These are phyloP conservation scores for Nigrograna mackinnonii DNA, from an alignment of 2,329 filamentous ascomycete genomes.

Conservation along the genomic window DNA sequence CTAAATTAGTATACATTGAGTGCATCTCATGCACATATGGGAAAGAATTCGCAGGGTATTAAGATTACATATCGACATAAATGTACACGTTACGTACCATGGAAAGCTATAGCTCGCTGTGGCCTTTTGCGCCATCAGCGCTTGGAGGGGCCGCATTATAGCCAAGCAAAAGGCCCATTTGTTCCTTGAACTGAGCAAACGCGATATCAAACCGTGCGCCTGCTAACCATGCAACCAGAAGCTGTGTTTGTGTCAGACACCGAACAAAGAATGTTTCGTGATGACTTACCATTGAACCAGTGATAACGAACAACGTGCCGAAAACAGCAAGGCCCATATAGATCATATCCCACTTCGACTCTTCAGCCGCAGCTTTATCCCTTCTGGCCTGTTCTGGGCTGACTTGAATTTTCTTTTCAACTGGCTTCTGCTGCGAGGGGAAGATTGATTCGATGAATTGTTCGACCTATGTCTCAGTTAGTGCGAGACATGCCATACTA, in stretches of 20 bases:
- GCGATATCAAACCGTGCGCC: slow-evolving; percentile 83
- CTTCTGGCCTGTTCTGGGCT: slow-evolving; percentile 61
- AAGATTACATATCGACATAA: slow-evolving; percentile 33
- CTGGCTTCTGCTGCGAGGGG: slow-evolving; percentile 73
- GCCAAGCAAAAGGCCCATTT: slow-evolving; percentile 45
- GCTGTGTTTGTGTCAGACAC: slow-evolving; percentile 53
- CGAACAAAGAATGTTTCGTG: slow-evolving; percentile 13
- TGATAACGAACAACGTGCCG: slow-evolving; percentile 70
- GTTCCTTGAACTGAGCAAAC: slow-evolving; percentile 59
- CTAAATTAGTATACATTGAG: slow-evolving; percentile 28
- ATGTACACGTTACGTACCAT: slow-evolving; percentile 6
- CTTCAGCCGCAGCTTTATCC: slow-evolving; percentile 55
- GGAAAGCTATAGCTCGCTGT: slow-evolving; percentile 46
- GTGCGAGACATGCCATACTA: slow-evolving; percentile 6
- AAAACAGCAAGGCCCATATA: slow-evolving; percentile 71
- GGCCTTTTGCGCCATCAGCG: slow-evolving; percentile 25
- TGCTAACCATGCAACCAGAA: slow-evolving; percentile 75
- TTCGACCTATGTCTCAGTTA: slow-evolving; percentile 68
- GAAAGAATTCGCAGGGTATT: slow-evolving; percentile 22
- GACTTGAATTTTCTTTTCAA: slow-evolving; percentile 28
- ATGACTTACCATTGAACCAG: slow-evolving; percentile 74
- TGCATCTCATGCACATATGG: slow-evolving; percentile 13
- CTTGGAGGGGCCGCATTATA: slow-evolving; percentile 11
- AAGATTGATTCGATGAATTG: slow-evolving; percentile 95
- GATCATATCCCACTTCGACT: slow-evolving; percentile 58